Percentiles rank a stretch among this genome's conserved stretches.
These are phyloP conservation scores for Orbilia oligospora DNA, from an alignment of 2,329 filamentous ascomycete species.

Conservation along the genomic window DNA sequence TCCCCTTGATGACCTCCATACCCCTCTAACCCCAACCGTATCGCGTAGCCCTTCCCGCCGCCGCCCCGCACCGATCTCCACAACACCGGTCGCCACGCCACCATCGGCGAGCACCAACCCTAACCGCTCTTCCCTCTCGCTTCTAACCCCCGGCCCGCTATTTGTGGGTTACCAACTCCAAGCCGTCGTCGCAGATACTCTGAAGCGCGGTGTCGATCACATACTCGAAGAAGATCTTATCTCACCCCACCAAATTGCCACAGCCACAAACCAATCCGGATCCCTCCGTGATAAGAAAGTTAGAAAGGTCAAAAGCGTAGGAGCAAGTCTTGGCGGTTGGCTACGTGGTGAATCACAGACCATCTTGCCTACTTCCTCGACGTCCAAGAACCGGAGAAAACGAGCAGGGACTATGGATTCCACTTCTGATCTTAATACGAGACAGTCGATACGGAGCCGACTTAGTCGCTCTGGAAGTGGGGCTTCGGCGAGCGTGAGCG, in stretches of 20 bases:
- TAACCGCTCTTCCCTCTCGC: slow-evolving; percentile 47
- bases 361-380: not conserved
- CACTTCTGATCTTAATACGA: slow-evolving; percentile 25
- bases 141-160: slow-evolving; percentile 62
- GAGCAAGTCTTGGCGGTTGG: slow-evolving; percentile 52
- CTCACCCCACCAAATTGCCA: slow-evolving; percentile 24
- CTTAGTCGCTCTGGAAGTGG: slow-evolving; percentile 40
- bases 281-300: slow-evolving; percentile 38
- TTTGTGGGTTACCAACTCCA: slow-evolving; percentile 64
- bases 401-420: slow-evolving; percentile 49
- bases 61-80: slow-evolving; percentile 39
- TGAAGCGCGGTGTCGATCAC: slow-evolving; percentile 51
- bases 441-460: slow-evolving; percentile 41
- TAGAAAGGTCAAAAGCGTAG: slow-evolving; percentile 56
- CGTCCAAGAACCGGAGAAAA: slow-evolving; percentile 32
- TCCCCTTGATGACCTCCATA: slow-evolving; percentile 39
- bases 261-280: not conserved
- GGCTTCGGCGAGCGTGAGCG: slow-evolving; percentile 28
- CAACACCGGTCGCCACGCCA: slow-evolving; percentile 41
- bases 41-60: slow-evolving; percentile 51
- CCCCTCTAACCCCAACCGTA: slow-evolving; percentile 41
- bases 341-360: slow-evolving; percentile 38
- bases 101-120: slow-evolving; percentile 43
- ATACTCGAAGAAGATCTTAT: slow-evolving; percentile 53
- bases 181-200: slow-evolving; percentile 62